phyloP scores from a whole-genome alignment of 2,329 filamentous ascomycete species.

The Fusarium sp. region DNA sequence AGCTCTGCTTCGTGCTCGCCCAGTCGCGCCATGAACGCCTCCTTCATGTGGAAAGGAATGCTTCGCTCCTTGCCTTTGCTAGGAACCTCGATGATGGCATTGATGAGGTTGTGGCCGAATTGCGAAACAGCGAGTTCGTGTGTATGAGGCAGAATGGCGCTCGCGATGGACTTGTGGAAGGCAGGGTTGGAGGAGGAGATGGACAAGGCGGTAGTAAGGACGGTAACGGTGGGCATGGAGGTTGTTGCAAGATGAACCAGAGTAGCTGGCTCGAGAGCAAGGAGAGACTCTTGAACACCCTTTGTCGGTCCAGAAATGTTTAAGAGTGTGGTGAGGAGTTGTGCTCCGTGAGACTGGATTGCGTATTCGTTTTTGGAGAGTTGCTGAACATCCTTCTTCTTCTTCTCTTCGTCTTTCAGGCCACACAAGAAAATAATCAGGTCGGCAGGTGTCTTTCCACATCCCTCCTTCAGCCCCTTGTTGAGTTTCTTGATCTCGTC shows the following conservation, averaged over 20 bases:
- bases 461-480: slow-evolving; percentile 62
- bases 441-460: slow-evolving; percentile 61
- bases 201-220: slow-evolving; percentile 65
- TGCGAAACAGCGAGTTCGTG: slow-evolving; percentile 63
- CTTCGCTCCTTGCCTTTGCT: slow-evolving; percentile 63
- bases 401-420: slow-evolving; percentile 56
- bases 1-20: slow-evolving; percentile 63
- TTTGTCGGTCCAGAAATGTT: slow-evolving; percentile 77
- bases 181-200: slow-evolving; percentile 63
- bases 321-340: slow-evolving; percentile 85
- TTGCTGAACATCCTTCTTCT: slow-evolving; percentile 55
- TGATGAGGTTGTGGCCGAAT: slow-evolving; percentile 66
- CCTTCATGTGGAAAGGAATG: slow-evolving; percentile 70
- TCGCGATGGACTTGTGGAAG: slow-evolving; percentile 69
- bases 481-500: slow-evolving; percentile 64
- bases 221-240: slow-evolving; percentile 62
- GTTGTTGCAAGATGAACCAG: slow-evolving; percentile 74
- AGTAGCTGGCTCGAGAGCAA: slow-evolving; percentile 67
- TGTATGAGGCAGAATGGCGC: slow-evolving; percentile 60
- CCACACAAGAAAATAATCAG: slow-evolving; percentile 65
- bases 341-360: slow-evolving; percentile 77
- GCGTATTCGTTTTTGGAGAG: slow-evolving; percentile 69
- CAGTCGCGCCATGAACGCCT: slow-evolving; percentile 65
- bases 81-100: slow-evolving; percentile 63
- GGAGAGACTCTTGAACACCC: slow-evolving; percentile 79